Percentiles rank a stretch among this genome's conserved stretches.
Evolutionary conservation across 2,329 filamentous ascomycete species (phyloP).

Genomic region (Arthrobotrys musiformis): DNA sequence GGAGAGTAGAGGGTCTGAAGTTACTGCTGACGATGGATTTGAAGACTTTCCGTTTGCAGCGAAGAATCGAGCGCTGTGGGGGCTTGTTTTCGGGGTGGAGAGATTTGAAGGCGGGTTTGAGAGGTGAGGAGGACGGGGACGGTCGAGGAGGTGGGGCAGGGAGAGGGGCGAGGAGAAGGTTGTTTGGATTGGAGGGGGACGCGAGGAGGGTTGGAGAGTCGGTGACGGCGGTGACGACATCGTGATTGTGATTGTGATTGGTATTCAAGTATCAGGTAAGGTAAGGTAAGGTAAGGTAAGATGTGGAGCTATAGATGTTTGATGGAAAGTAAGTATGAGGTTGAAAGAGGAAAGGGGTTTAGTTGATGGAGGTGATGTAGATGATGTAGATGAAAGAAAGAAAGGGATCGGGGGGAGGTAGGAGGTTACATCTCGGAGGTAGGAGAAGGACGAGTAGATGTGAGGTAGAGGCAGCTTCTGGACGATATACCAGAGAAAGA

Average conservation of each 20-base stretch:
- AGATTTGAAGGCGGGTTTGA: neutral
- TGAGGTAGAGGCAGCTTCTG: neutral
- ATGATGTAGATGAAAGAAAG: neutral
- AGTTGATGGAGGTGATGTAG: neutral
- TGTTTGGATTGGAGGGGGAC: conserved; percentile 26
- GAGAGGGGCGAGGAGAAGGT: conserved; percentile 11
- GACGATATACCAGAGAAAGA: neutral
- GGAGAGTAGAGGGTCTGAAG: conserved; percentile 57
- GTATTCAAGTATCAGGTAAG: neutral
- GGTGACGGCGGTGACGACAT: conserved; percentile 15
- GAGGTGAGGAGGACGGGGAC: neutral
- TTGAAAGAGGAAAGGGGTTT: neutral
- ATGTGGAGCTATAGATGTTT: neutral
- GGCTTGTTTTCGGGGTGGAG: conserved; percentile 53
- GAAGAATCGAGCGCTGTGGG: conserved; percentile 47
- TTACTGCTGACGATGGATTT: conserved; percentile 42
- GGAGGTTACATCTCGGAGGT: conserved; percentile 10
- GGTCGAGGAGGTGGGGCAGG: conserved; percentile 15
- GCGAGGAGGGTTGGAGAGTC: neutral
- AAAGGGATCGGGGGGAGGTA: neutral
- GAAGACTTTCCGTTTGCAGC: conserved; percentile 7
- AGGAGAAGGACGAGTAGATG: neutral
- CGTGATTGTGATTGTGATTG: neutral
- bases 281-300: too few relatives aligned
- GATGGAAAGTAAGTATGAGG: neutral